phyloP scores from a whole-genome alignment of 306 rosid species.

The Psophocarpus tetragonolobus region DNA sequence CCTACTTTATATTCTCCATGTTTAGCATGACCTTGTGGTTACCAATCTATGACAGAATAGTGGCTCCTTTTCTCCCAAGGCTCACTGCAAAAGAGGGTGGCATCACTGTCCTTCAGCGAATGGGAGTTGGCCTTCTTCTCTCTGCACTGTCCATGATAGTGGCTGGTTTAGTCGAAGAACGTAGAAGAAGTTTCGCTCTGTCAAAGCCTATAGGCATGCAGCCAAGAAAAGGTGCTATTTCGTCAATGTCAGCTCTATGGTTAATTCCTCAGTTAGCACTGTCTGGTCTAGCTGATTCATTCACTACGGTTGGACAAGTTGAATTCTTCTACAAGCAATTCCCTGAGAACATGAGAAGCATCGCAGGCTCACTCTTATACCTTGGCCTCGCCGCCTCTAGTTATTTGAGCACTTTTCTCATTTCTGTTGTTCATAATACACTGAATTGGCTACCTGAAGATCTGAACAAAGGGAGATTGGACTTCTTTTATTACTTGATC shows the following conservation, averaged over 20 bases:
- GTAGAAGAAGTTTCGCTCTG: slow-evolving; percentile 54
- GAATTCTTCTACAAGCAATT: slow-evolving; percentile 86
- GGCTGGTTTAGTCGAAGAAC: slow-evolving; percentile 60
- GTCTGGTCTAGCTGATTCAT: slow-evolving; percentile 63
- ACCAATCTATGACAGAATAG: slow-evolving; percentile 64
- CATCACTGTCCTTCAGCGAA: slow-evolving; percentile 75
- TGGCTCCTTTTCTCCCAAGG: slow-evolving; percentile 59
- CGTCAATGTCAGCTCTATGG: slow-evolving; percentile 78
- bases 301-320: slow-evolving; percentile 60
- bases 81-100: slow-evolving; percentile 67
- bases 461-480: slow-evolving; percentile 86
- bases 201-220: slow-evolving; percentile 53
- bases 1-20: slow-evolving; percentile 64
- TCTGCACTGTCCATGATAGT: slow-evolving; percentile 49
- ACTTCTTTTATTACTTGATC: slow-evolving; percentile 65
- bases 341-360: slow-evolving; percentile 93
- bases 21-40: slow-evolving; percentile 63
- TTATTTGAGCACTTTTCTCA: slow-evolving; percentile 63
- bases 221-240: slow-evolving; percentile 70
- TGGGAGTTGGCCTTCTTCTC: slow-evolving; percentile 70
- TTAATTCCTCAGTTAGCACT: slow-evolving; percentile 66
- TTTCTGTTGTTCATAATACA: slow-evolving; percentile 50
- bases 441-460: slow-evolving; percentile 88
- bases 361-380: slow-evolving; percentile 67
- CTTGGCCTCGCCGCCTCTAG: slow-evolving; percentile 71